Percentiles rank a stretch among this genome's conserved stretches.
Evolutionary conservation across 495 filamentous ascomycete species (phyloP).

Genomic region (Penicillium desertorum): DNA sequence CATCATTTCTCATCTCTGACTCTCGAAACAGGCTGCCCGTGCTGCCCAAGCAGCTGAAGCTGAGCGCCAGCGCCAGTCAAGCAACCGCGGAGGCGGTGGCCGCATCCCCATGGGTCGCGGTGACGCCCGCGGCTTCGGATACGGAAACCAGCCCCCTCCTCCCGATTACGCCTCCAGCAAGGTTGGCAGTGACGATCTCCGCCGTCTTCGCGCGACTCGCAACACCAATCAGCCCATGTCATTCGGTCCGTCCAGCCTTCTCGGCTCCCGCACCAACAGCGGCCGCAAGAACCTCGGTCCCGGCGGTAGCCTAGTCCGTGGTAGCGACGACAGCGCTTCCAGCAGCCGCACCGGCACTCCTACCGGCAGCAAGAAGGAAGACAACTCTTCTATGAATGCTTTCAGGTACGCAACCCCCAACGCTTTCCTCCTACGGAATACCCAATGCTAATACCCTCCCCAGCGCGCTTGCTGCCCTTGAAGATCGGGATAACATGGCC

Average conservation of each 20-base stretch:
- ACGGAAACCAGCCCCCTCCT: constrained; percentile 61
- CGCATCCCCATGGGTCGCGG: constrained; percentile 75
- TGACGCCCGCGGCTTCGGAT: constrained; percentile 76
- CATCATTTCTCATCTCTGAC: constrained; percentile 18
- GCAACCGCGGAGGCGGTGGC: constrained; percentile 56
- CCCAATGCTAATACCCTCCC: constrained; percentile 24
- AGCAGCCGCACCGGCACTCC: constrained; percentile 89
- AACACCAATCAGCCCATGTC: constrained; percentile 59
- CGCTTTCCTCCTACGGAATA: not conserved
- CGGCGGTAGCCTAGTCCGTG: constrained; percentile 64
- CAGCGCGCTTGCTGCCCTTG: constrained; percentile 59
- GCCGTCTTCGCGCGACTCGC: constrained; percentile 67
- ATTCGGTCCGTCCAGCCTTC: constrained; percentile 77
- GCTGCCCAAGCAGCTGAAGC: constrained; percentile 63
- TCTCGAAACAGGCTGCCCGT: constrained; percentile 58
- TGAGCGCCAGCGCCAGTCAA: constrained; percentile 48
- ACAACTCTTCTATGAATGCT: constrained; percentile 72
- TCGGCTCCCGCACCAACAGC: constrained; percentile 78
- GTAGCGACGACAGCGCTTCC: constrained; percentile 74
- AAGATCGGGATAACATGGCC: constrained; percentile 56
- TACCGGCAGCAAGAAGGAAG: constrained; percentile 65
- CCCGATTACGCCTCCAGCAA: constrained; percentile 72
- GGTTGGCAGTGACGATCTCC: constrained; percentile 85
- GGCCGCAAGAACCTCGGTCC: constrained; percentile 73
- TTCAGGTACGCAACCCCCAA: constrained; percentile 66